phyloP scores from a whole-genome alignment of 441 rosid species.

The Corymbia calophylla region DNA sequence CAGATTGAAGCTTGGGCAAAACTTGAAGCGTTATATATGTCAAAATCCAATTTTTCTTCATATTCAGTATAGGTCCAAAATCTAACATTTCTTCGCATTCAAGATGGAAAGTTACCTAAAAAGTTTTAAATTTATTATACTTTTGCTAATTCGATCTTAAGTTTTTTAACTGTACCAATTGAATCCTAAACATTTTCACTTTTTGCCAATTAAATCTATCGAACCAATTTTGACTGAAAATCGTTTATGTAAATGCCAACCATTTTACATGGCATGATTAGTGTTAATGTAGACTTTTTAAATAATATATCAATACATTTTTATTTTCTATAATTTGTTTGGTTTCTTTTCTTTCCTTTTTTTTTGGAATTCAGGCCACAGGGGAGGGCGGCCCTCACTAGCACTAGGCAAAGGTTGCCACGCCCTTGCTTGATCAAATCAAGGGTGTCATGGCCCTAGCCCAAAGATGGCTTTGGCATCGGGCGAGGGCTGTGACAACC shows the following conservation, averaged over 20 bases:
- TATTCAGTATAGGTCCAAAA: background rate
- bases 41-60: background rate
- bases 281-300: background rate
- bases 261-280: rapidly evolving
- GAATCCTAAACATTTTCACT: rapidly evolving
- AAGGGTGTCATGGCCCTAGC: background rate
- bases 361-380: rapidly evolving
- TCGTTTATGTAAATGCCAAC: rapidly evolving
- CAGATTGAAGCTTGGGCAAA: background rate
- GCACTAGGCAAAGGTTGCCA: background rate
- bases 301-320: too few relatives aligned
- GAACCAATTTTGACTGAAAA: rapidly evolving
- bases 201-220: rapidly evolving
- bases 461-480: too few relatives aligned
- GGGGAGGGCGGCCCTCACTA: rapidly evolving
- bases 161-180: too few relatives aligned
- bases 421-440: background rate
- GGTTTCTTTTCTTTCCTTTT: too few relatives aligned
- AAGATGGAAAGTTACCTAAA: rapidly evolving
- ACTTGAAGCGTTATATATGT: background rate
- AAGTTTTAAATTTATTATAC: rapidly evolving
- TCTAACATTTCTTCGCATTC: background rate
- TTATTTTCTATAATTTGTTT: background rate
- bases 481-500: too few relatives aligned
- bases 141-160: too few relatives aligned